Evolutionary conservation across 2,329 filamentous ascomycete genomes (phyloP).

Genomic region (Clarireedia monteithiana): DNA sequence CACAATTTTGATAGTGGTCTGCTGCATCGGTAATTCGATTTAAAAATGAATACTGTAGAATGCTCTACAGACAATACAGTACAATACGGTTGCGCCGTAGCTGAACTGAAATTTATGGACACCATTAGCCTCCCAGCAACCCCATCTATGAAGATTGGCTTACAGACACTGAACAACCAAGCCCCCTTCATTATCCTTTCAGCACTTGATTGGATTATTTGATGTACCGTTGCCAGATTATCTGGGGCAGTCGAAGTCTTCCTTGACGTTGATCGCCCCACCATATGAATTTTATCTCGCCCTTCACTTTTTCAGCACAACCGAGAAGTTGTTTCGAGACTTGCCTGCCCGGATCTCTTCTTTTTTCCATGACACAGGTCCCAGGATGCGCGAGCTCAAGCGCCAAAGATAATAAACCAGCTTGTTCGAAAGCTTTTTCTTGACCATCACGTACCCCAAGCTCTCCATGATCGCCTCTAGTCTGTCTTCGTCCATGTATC

Average conservation of each 20-base stretch:
- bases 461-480: constrained; percentile 66
- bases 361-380: constrained; percentile 45
- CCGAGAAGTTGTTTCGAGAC: constrained; percentile 83
- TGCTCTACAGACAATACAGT: too few relatives aligned
- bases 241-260: constrained; percentile 1
- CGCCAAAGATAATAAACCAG: constrained; percentile 87
- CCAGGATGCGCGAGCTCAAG: constrained; percentile 21
- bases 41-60: too few relatives aligned
- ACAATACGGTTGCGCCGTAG: too few relatives aligned
- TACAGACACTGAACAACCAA: too few relatives aligned
- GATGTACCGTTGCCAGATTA: neutral
- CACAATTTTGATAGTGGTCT: too few relatives aligned
- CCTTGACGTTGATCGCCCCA: neutral
- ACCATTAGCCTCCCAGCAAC: neutral
- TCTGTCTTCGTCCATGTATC: constrained; percentile 70
- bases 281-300: neutral
- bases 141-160: constrained; percentile 4
- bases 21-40: too few relatives aligned
- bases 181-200: constrained; percentile 12
- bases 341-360: constrained; percentile 67
- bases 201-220: constrained; percentile 22
- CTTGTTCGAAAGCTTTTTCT: constrained; percentile 71
- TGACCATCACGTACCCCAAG: constrained; percentile 61
- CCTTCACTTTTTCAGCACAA: constrained; percentile 48
- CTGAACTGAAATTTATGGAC: too few relatives aligned